Percentiles rank a stretch among this genome's conserved stretches.
Evolutionary conservation across 2,329 filamentous ascomycete species (phyloP).

Genomic region (Penicillium griseofulvum): DNA sequence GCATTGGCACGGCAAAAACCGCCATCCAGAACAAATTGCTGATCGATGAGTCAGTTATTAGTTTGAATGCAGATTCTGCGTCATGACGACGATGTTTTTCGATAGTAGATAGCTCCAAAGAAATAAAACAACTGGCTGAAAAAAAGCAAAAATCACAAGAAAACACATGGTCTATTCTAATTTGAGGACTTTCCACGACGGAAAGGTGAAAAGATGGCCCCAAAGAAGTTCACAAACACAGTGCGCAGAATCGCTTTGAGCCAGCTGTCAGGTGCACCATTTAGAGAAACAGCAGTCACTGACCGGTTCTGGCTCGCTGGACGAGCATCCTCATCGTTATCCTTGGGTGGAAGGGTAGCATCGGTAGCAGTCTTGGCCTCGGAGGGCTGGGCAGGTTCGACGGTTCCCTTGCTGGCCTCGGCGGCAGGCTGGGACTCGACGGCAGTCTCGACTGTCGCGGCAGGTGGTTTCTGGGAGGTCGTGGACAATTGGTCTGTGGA

Average conservation of each 20-base stretch:
- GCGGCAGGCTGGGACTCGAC: conserved; percentile 13
- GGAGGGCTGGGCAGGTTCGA: conserved; percentile 1
- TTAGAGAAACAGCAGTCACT: conserved; percentile 40
- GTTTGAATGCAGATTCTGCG: neutral
- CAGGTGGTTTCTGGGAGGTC: conserved; percentile 95
- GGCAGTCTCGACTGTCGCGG: conserved; percentile 10
- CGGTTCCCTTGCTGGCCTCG: conserved; percentile 14
- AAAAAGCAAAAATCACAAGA: neutral
- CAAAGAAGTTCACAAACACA: conserved; percentile 42
- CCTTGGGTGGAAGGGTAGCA: conserved; percentile 11
- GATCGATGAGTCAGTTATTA: conserved; percentile 12
- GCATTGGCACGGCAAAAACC: conserved; percentile 26
- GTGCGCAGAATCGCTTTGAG: conserved; percentile 42
- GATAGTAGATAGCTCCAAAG: conserved; percentile 14
- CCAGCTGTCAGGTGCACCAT: conserved; percentile 40
- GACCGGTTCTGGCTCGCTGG: conserved; percentile 39
- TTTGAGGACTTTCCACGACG: conserved; percentile 33
- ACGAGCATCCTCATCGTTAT: conserved; percentile 31
- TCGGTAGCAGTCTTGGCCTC: conserved; percentile 9
- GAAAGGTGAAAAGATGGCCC: conserved; percentile 40
- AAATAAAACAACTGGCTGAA: conserved; percentile 6
- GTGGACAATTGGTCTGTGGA: conserved; percentile 30
- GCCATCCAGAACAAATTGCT: conserved; percentile 34
- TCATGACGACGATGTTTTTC: neutral
- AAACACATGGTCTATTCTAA: neutral